Evolutionary conservation across 2,329 filamentous ascomycete genomes (phyloP).

Genomic region (Endocalyx cinctus): DNA sequence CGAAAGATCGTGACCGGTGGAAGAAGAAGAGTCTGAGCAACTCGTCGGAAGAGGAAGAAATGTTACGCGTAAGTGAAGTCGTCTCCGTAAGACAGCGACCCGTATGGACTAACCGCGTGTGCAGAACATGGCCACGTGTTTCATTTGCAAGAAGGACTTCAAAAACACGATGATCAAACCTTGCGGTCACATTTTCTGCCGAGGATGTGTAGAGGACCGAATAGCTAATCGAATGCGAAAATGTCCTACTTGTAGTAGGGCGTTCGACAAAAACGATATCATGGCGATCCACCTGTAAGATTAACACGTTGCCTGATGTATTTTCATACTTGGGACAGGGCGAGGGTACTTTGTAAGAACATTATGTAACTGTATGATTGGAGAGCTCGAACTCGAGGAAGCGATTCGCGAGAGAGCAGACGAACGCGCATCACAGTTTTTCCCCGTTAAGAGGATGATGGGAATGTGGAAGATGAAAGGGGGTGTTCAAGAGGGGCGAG

Average conservation of each 20-base stretch:
- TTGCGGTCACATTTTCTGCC: slow-evolving; percentile 93
- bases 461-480: too few species aligned
- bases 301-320: too few species aligned
- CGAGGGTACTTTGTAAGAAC: slow-evolving; percentile 9
- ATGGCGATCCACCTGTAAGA: slow-evolving; percentile 62
- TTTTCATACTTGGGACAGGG: slow-evolving; percentile 11
- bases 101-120: slow-evolving; percentile 27
- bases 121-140: slow-evolving; percentile 76
- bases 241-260: slow-evolving; percentile 88
- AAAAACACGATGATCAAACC: slow-evolving; percentile 92
- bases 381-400: too few species aligned
- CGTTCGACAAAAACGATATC: slow-evolving; percentile 86
- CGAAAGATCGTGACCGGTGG: slow-evolving; percentile 81
- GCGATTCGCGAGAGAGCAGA: too few species aligned
- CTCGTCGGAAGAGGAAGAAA: slow-evolving; percentile 76
- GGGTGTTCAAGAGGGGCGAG: too few species aligned
- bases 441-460: too few species aligned
- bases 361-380: too few species aligned
- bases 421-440: too few species aligned
- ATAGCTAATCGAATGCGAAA: slow-evolving; percentile 88
- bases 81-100: too few species aligned
- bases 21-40: slow-evolving; percentile 79
- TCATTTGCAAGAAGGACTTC: slow-evolving; percentile 87
- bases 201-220: slow-evolving; percentile 82
- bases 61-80: slow-evolving; percentile 73